Percentiles rank a stretch among this genome's conserved stretches.
phyloP scores from a whole-genome alignment of 2,329 filamentous ascomycete genomes.

The Aspergillus sp. region DNA sequence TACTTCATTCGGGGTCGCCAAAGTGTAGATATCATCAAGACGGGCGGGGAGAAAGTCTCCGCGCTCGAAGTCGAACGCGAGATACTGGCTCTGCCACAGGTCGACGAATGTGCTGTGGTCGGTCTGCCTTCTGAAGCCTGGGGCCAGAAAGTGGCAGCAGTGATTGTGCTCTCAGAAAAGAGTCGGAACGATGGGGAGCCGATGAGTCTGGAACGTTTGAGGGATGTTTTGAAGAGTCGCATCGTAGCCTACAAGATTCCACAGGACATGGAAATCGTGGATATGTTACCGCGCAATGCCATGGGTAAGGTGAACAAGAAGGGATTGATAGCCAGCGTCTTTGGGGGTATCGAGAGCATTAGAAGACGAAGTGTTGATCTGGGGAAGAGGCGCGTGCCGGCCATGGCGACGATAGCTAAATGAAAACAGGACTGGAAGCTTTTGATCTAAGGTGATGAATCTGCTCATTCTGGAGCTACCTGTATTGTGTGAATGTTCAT shows the following conservation, averaged over 20 bases:
- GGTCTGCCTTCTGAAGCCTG: conserved; percentile 81
- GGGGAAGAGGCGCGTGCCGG: not conserved
- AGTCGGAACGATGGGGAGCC: conserved; percentile 49
- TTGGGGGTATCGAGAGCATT: not conserved
- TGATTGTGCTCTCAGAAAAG: conserved; percentile 67
- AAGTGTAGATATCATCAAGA: conserved; percentile 96
- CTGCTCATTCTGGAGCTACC: not conserved
- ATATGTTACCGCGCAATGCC: conserved; percentile 78
- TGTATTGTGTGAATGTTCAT: not conserved
- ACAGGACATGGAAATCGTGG: conserved; percentile 78
- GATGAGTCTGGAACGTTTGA: conserved; percentile 81
- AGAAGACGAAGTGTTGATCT: not conserved
- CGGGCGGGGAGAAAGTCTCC: conserved; percentile 84
- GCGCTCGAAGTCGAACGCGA: conserved; percentile 94
- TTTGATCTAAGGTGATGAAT: not conserved
- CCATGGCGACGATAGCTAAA: not conserved
- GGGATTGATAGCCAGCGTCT: not conserved
- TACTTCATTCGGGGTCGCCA: conserved; percentile 90
- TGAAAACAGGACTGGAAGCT: not conserved
- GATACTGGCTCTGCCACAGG: conserved; percentile 71
- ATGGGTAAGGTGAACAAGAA: conserved; percentile 78
- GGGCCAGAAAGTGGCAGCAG: conserved; percentile 91
- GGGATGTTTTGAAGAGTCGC: conserved; percentile 69
- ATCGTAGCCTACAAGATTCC: conserved; percentile 90
- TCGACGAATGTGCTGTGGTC: conserved; percentile 82